Evolutionary conservation across 2,329 filamentous ascomycete species (phyloP), one percentile per base, ranked within the genome.

Genomic region (Fusarium xyrophilum): DNA sequence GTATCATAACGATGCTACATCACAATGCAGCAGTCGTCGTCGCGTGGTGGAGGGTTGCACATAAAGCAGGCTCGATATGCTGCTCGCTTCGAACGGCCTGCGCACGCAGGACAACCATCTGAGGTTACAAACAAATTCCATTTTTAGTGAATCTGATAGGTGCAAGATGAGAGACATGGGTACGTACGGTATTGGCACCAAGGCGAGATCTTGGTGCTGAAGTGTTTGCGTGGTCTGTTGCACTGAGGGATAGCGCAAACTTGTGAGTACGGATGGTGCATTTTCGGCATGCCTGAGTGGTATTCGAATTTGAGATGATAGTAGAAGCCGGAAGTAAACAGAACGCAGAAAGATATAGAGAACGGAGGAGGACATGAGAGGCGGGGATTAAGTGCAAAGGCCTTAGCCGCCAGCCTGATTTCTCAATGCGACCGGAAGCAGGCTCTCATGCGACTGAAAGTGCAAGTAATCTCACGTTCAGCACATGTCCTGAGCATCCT

Each of bases 251-350:
- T 48, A 33, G 46, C 30, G 28, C 46, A 48, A 14, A 32, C 30
- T 17, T 33, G 46, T 19, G 46, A 32, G 15, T 48, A 14, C 2
- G 21, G 30, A 32, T 48, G 25, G 12, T 32, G 21, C 30, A 48
- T 48, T 15, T 8, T 14, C 6, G 13, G 27, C 21, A 3, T 17
- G 2, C 7, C 5, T 21, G 13, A 12, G 4, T 0, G 25, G n/a
- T 17, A 21, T 15, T 17, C 0, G 1, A 28, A 46, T 6, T 5
- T 12, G 6, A 21, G 5, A 21, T 28, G 19, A 28, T 3, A 21
- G 10, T 10, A 15, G 13, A 12, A 8, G 4, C 9, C 21, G 2
- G 0, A 17, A 0, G 13, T 15, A 2, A 46, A 8, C 13, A 33
- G 11, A 33, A 23, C 8, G 13, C 7, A 19, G 6, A 15, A 4